Base-by-base conservation (phyloP, 2,329 filamentous ascomycete genomes). In the Laburnicola sp. region DNA sequence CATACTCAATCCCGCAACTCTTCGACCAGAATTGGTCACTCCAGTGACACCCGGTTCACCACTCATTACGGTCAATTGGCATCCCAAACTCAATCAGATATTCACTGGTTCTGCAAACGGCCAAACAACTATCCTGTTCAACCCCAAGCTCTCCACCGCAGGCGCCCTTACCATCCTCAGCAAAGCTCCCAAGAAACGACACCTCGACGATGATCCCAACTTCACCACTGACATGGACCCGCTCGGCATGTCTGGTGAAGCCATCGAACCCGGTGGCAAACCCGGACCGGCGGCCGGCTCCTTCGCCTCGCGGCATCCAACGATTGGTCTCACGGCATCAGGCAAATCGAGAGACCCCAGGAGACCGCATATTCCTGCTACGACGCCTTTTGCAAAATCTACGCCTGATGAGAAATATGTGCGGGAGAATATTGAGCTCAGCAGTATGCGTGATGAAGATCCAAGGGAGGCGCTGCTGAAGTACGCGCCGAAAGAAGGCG, bases 21-120 rank as follows among this genome's bases (percentile, higher is more conserved):
- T 99, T 49, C 86, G 83, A 51, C 81, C 92, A 1, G 92, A 97
- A 69, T 84, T 91, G 27, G 85, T 93, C 49, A 96, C 93, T 2
- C 87, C 90, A 2, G 85, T 99, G n/a, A 97, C 93, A 0, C 87
- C 91, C 0, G 88, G 87, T 10, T 89, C 86, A 4, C 83, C 93
- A 1, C 76, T 99, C 6, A 89, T 97, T 55, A 86, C 86, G 2
- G 90, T 96, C 25, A 79, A 89, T 56, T 99, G 94, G 94, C 93
- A 99, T 66, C 82, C 88, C 21, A 96, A 91, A 73, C 85, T 99
- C 67, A 97, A 99, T 70, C 94, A 99, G 69, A 96, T 99, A 65
- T 75, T 97, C 57, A 96, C 93, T 6, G 93, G 92, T 51, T 97
- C 93, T 39, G 91, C 91, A 45, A 96, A 97, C 66, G 86, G 87